Conservation (phyloP, 768 basidiomycete genomes). For the Podaxis sp. region DNA sequence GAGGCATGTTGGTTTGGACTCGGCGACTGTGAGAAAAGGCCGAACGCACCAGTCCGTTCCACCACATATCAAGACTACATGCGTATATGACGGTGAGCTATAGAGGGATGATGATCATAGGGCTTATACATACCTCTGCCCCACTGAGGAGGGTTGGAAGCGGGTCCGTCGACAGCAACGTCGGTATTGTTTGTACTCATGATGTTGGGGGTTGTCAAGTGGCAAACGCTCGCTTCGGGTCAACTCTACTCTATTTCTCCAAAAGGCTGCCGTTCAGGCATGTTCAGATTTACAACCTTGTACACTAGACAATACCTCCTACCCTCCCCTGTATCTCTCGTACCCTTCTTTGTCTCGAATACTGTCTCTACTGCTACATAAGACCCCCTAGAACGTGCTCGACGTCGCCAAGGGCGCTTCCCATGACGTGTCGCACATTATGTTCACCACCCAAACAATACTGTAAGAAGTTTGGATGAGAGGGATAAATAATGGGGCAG, state of each 20-base stretch:
- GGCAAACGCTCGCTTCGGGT: constrained; percentile 13
- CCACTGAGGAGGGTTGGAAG: constrained; percentile 37
- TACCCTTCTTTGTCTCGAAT: neutral
- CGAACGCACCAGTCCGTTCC: constrained; percentile 81
- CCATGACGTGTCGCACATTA: neutral
- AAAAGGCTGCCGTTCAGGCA: constrained; percentile 10
- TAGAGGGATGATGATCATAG: constrained; percentile 14
- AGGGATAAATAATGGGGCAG: neutral
- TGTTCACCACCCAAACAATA: constrained; percentile 12
- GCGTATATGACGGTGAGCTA: constrained; percentile 21
- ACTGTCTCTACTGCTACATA: neutral
- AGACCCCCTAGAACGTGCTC: neutral
- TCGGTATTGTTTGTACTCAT: constrained; percentile 13
- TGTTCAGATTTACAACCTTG: constrained; percentile 7
- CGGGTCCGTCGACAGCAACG: constrained; percentile 7
- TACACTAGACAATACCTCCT: neutral
- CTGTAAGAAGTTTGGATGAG: constrained; percentile 1
- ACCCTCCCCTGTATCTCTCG: neutral
- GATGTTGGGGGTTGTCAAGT: constrained; percentile 17
- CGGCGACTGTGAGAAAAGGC: constrained; percentile 28
- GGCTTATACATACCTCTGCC: constrained; percentile 34
- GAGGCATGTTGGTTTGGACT: constrained; percentile 21
- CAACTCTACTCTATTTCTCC: constrained; percentile 17
- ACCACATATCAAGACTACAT: constrained; percentile 76
- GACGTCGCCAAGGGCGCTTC: neutral